Percentiles rank a stretch among this genome's conserved stretches.
Conservation (phyloP, 2,329 filamentous ascomycete species). For the Fusarium napiforme region DNA sequence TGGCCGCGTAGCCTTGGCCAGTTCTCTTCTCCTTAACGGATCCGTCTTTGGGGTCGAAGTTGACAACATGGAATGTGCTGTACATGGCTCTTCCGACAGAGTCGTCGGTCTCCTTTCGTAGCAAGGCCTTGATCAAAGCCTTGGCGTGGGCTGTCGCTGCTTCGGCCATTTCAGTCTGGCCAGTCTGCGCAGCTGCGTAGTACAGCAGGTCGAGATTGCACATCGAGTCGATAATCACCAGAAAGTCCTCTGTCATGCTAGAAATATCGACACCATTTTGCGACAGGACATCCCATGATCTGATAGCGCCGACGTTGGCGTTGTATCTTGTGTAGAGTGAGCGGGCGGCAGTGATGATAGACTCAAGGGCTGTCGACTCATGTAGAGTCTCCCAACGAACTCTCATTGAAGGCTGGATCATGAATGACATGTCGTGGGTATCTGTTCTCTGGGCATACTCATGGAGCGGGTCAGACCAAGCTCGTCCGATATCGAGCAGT, state of each 20-base stretch:
- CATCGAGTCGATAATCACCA: constrained; percentile 58
- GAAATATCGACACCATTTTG: constrained; percentile 47
- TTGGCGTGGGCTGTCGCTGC: constrained; percentile 54
- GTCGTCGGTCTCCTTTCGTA: constrained; percentile 50
- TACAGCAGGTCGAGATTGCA: constrained; percentile 53
- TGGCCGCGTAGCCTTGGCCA: constrained; percentile 58
- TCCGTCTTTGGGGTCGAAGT: constrained; percentile 58
- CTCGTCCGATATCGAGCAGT: constrained; percentile 33
- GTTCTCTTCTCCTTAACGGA: constrained; percentile 57
- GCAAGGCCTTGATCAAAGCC: constrained; percentile 53
- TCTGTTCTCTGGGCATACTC: constrained; percentile 53
- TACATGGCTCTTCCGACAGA: constrained; percentile 39
- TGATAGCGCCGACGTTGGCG: constrained; percentile 56
- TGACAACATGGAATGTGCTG: constrained; percentile 60
- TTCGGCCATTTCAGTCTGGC: constrained; percentile 40
- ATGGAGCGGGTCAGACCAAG: constrained; percentile 52
- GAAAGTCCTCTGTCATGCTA: constrained; percentile 49
- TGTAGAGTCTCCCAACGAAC: constrained; percentile 60
- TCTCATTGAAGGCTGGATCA: constrained; percentile 61
- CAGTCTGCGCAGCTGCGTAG: constrained; percentile 49
- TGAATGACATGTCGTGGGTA: constrained; percentile 66
- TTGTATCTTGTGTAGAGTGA: constrained; percentile 57
- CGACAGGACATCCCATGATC: constrained; percentile 58
- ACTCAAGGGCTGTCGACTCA: constrained; percentile 51
- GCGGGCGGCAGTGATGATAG: constrained; percentile 56